A percentile compares a stretch with the other conserved stretches of the same genome.
Conservation (phyloP, 2,329 filamentous ascomycete genomes). For the Zymoseptoria crescenta region DNA sequence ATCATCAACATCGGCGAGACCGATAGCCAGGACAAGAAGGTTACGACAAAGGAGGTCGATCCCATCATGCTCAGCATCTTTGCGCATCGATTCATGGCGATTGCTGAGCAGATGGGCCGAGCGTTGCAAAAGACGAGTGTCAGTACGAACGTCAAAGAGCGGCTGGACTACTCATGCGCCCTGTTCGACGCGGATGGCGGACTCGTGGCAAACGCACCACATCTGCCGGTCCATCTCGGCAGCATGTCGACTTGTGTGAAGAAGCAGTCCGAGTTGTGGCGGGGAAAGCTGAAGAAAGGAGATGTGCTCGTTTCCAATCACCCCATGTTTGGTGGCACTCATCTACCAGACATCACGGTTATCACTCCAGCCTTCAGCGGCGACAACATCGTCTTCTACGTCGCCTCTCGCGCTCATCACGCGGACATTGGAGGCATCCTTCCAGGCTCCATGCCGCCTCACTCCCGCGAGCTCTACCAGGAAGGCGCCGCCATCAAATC, state of each 20-base stretch:
- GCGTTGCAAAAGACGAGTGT: constrained; percentile 73
- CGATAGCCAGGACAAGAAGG: constrained; percentile 37
- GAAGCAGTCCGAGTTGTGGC: constrained; percentile 73
- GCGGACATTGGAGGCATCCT: constrained; percentile 79
- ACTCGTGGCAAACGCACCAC: constrained; percentile 69
- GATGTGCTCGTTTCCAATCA: constrained; percentile 81
- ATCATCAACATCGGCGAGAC: constrained; percentile 69
- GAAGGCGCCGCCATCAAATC: constrained; percentile 50
- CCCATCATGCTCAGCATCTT: constrained; percentile 74
- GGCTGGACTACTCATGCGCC: constrained; percentile 75
- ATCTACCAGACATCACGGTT: constrained; percentile 75
- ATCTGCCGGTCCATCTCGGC: constrained; percentile 72
- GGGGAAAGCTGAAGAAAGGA: constrained; percentile 66
- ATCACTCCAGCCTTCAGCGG: constrained; percentile 71
- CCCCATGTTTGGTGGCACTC: constrained; percentile 75
- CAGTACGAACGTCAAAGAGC: constrained; percentile 73
- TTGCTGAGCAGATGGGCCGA: constrained; percentile 77
- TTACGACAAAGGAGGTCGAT: constrained; percentile 54
- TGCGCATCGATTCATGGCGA: constrained; percentile 75
- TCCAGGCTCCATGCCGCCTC: constrained; percentile 74
- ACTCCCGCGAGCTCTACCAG: constrained; percentile 54
- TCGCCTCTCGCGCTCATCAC: constrained; percentile 72
- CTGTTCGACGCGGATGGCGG: constrained; percentile 70
- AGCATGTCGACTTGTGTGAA: constrained; percentile 80
- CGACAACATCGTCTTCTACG: constrained; percentile 71